Evolutionary conservation across 768 basidiomycete genomes (phyloP).

Genomic region (Tylopilus felleus): DNA sequence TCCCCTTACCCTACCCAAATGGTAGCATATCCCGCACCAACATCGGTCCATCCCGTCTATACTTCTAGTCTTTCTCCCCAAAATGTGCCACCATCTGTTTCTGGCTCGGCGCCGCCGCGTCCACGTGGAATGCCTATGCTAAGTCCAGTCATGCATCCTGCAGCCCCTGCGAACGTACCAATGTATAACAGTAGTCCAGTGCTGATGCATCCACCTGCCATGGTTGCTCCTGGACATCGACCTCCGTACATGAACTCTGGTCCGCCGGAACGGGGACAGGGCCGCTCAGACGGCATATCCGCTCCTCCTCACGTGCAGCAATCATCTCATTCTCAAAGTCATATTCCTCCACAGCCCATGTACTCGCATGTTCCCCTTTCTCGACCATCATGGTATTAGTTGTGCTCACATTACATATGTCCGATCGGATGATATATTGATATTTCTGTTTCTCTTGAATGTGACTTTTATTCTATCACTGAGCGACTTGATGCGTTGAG

Average conservation of each 20-base stretch:
- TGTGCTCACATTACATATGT: slow-evolving; percentile 19
- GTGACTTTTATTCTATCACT: slow-evolving; percentile 19
- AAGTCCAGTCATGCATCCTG: slow-evolving; percentile 69
- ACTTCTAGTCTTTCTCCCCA: slow-evolving; percentile 40
- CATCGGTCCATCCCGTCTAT: slow-evolving; percentile 46
- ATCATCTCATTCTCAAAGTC: slow-evolving; percentile 27
- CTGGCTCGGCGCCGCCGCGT: slow-evolving; percentile 35
- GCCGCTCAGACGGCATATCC: slow-evolving; percentile 46
- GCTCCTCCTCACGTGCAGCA: slow-evolving; percentile 39
- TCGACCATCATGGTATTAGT: slow-evolving; percentile 30
- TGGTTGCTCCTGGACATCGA: slow-evolving; percentile 32
- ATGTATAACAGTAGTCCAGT: slow-evolving; percentile 72
- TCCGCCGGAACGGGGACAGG: slow-evolving; percentile 47
- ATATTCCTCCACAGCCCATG: slow-evolving; percentile 28
- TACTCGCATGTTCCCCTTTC: slow-evolving; percentile 28
- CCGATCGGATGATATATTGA: slow-evolving; percentile 31
- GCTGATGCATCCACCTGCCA: slow-evolving; percentile 53
- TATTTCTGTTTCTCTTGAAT: slow-evolving; percentile 28
- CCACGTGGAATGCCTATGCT: slow-evolving; percentile 58
- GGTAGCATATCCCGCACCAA: slow-evolving; percentile 61
- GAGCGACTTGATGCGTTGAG: background rate
- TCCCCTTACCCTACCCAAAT: slow-evolving; percentile 66
- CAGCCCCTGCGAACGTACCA: slow-evolving; percentile 38
- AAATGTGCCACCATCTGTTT: slow-evolving; percentile 28
- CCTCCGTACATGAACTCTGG: slow-evolving; percentile 46